Percentiles rank a stretch among this genome's conserved stretches.
Evolutionary conservation across 192 early-diverging fungal species (phyloP).

Genomic region (Dimargaris cristalligena): DNA sequence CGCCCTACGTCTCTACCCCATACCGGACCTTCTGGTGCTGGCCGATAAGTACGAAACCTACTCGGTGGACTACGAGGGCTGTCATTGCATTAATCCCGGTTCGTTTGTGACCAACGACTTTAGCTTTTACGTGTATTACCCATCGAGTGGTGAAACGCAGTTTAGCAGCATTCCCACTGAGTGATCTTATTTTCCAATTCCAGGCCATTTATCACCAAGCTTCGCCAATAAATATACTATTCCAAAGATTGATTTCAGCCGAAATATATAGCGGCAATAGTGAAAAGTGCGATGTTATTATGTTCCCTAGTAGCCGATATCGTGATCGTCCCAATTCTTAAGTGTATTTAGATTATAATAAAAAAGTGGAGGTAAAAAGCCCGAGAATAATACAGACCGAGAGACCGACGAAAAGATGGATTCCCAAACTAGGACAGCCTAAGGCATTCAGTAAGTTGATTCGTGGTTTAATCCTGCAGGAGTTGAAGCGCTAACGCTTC

Average conservation of each 20-base stretch:
- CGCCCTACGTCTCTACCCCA: constrained; percentile 71
- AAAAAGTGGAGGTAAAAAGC: not conserved
- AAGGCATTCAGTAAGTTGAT: not conserved
- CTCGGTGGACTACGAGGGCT: constrained; percentile 51
- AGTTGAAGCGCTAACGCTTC: constrained; percentile 28
- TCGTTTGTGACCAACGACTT: constrained; percentile 40
- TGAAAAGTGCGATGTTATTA: too few species aligned
- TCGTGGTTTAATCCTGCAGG: constrained; percentile 13
- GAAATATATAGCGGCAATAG: not conserved
- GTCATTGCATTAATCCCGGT: constrained; percentile 67
- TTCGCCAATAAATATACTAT: not conserved
- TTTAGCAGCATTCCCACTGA: constrained; percentile 18
- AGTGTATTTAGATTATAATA: not conserved
- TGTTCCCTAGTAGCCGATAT: too few species aligned
- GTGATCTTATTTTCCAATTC: not conserved
- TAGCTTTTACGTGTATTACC: constrained; percentile 61
- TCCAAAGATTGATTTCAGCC: not conserved
- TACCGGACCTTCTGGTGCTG: constrained; percentile 68
- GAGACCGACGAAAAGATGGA: not conserved
- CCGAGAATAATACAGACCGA: not conserved
- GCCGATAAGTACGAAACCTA: constrained; percentile 80
- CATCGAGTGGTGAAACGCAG: constrained; percentile 31
- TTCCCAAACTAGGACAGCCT: not conserved
- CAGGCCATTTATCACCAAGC: not conserved
- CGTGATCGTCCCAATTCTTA: too few species aligned